Percentiles rank a stretch among this genome's conserved stretches.
These are phyloP conservation scores for Massospora cicadina DNA, from an alignment of 371 early-diverging fungal genomes.

Conservation along the genomic window DNA sequence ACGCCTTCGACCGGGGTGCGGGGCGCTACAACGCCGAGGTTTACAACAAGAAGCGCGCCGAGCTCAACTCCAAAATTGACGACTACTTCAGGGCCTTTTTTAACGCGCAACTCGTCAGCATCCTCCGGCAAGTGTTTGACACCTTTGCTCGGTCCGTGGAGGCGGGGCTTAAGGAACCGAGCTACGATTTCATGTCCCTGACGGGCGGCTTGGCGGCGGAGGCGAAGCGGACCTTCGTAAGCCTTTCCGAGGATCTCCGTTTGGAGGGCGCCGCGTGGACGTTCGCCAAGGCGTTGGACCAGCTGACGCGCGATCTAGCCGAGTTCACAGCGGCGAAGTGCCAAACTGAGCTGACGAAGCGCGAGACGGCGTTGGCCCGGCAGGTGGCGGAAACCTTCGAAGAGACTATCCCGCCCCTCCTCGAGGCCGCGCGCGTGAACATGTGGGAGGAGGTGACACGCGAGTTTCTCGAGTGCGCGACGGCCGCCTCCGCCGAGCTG, in stretches of 20 bases:
- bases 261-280: background rate
- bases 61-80: constrained; percentile 56
- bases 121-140: constrained; percentile 24
- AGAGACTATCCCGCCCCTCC: background rate
- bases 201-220: background rate
- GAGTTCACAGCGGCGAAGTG: background rate
- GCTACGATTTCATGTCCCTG: background rate
- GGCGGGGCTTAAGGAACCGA: background rate
- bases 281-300: background rate
- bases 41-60: constrained; percentile 64
- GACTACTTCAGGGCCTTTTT: constrained; percentile 55
- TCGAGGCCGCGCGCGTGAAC: background rate
- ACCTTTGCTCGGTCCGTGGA: background rate
- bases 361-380: background rate
- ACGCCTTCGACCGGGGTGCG: constrained; percentile 71
- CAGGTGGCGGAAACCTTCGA: background rate
- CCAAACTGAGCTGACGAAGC: background rate
- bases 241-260: background rate
- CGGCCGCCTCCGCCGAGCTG: background rate
- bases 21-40: constrained; percentile 78
- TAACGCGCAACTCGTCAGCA: constrained; percentile 70
- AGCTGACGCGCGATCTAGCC: background rate
- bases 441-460: background rate
- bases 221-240: background rate
- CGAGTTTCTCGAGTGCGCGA: background rate